Conservation (phyloP, 805 yeast species). For the Sugiyamaella americana region DNA sequence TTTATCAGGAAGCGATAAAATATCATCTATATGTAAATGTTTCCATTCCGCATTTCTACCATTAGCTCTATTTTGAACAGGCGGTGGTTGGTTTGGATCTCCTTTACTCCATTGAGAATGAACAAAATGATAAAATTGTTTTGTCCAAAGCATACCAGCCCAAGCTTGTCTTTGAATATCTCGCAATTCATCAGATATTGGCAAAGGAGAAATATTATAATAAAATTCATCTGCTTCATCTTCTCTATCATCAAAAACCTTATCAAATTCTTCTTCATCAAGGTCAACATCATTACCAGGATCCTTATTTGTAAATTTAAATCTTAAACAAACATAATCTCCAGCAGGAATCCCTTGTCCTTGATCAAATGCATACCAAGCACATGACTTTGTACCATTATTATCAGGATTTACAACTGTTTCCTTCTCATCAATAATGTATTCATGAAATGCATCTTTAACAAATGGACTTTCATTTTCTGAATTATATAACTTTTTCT, state of each 20-base stretch:
- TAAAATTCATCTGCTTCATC: conserved; percentile 91
- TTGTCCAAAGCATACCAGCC: conserved; percentile 90
- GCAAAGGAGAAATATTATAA: conserved; percentile 81
- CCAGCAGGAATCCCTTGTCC: conserved; percentile 79
- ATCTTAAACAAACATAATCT: conserved; percentile 78
- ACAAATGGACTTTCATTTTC: conserved; percentile 57
- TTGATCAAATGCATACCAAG: conserved; percentile 73
- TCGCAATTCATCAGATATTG: conserved; percentile 71
- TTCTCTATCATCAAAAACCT: conserved; percentile 59
- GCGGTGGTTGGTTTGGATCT: conserved; percentile 65
- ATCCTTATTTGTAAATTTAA: conserved; percentile 49
- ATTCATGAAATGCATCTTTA: conserved; percentile 91
- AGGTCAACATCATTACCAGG: conserved; percentile 31
- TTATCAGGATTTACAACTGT: conserved; percentile 63
- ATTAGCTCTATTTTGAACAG: conserved; percentile 69
- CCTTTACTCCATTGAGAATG: conserved; percentile 85
- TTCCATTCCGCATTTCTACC: conserved; percentile 89
- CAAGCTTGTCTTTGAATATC: conserved; percentile 88
- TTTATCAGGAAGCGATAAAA: conserved; percentile 85
- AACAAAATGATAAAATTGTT: conserved; percentile 82
- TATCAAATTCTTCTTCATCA: conserved; percentile 71
- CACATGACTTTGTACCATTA: conserved; percentile 78
- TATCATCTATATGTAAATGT: conserved; percentile 81
- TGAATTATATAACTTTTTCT: conserved; percentile 51
- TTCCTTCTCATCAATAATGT: conserved; percentile 53